Base-by-base conservation (phyloP, 345 rosid species). In the Salix dunnii region DNA sequence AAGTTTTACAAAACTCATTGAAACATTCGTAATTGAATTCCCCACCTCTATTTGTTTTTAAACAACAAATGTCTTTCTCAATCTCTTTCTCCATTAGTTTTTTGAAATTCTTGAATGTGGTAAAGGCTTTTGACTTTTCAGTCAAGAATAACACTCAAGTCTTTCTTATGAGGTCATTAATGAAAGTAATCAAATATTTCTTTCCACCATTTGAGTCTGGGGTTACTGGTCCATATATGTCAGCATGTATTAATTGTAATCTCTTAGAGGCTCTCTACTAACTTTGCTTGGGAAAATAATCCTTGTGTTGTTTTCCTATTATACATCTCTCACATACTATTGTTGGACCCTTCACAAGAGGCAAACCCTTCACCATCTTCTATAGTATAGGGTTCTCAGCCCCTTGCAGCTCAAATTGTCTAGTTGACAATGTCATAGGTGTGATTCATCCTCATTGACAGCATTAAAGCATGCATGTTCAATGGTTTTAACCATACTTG, bases 301-400 rank as follows among this genome's bases (percentile, higher is more conserved):
- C 74, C 33, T 21, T 18, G 30, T 53, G 74, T 5, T 71, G 65
- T n/a, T 71, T 71, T 64, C 74, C 74, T 0, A 51, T 71, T 63
- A 71, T 31, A 43, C 48, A 71, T 33, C 55, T 43, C 2, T 25
- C 35, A 27, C 10, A 71, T 33, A 43, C 21, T 23, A 20, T 33
- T 25, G 33, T 43, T 69, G 23, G 46, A 33, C 11, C 18, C 23
- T 40, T 31, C 14, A 67, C 27, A 18, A 31, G 25, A 21, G 49
- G 70, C 20, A 67, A 46, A 35, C 70, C 46, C 20, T 3, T 40
- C 35, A 36, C 48, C 43, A 36, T 21, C 9, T 36, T 67, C 66
- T 38, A 3, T 40, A 23, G 25, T 61, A 58, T 68, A 17, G 63
- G 35, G 55, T 43, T 43, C 4, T 43, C 14, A 43, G 1, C 48